Percentiles rank a stretch among this genome's conserved stretches.
Conservation (phyloP, 2,329 filamentous ascomycete species). For the Colletotrichum noveboracense region DNA sequence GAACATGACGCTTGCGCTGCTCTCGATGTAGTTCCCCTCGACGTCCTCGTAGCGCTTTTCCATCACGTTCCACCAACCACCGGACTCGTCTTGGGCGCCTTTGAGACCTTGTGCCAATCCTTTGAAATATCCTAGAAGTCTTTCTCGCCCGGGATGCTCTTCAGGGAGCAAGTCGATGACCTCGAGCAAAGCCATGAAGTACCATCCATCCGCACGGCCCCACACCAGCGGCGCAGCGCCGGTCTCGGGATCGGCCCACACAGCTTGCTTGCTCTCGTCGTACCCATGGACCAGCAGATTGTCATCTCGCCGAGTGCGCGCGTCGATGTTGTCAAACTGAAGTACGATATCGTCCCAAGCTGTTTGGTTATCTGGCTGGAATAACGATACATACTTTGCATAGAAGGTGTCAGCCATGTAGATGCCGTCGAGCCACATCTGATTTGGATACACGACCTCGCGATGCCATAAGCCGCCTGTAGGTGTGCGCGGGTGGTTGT, state of each 20-base stretch:
- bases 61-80: conserved; percentile 66
- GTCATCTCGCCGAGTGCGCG: conserved; percentile 40
- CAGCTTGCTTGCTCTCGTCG: conserved; percentile 50
- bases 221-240: conserved; percentile 60
- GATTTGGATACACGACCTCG: conserved; percentile 49
- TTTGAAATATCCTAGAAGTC: conserved; percentile 42
- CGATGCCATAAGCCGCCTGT: conserved; percentile 61
- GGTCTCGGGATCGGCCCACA: conserved; percentile 55
- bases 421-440: conserved; percentile 65
- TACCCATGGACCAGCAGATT: conserved; percentile 60
- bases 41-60: conserved; percentile 49
- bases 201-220: conserved; percentile 60
- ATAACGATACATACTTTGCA: conserved; percentile 41
- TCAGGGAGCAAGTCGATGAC: conserved; percentile 50
- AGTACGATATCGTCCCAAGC: conserved; percentile 49
- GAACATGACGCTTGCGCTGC: conserved; percentile 64
- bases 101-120: conserved; percentile 46
- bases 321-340: conserved; percentile 51
- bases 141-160: conserved; percentile 37
- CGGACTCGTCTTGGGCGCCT: conserved; percentile 43
- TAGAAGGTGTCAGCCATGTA: conserved; percentile 54
- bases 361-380: conserved; percentile 39
- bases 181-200: conserved; percentile 55
- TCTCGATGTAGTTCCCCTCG: conserved; percentile 65
- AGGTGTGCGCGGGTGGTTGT: conserved; percentile 53